Conservation (phyloP, 176 grass and related monocot species). For the Microstegium vimineum region DNA sequence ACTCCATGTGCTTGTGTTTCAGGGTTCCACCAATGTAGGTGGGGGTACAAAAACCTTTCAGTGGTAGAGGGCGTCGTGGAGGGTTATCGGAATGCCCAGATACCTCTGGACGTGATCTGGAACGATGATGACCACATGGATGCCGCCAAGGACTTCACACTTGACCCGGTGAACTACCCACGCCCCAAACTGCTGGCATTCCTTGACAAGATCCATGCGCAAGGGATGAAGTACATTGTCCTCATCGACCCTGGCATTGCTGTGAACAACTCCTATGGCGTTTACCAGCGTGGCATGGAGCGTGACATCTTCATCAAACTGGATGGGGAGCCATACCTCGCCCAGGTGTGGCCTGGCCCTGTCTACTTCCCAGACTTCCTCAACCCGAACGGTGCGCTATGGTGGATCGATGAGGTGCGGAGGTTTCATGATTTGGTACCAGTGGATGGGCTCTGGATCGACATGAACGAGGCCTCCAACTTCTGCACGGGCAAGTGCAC, state of each 20-base stretch:
- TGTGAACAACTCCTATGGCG: constrained; percentile 72
- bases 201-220: constrained; percentile 63
- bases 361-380: constrained; percentile 94
- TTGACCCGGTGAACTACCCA: constrained; percentile 71
- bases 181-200: constrained; percentile 70
- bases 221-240: constrained; percentile 91
- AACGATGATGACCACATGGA: constrained; percentile 98
- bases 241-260: constrained; percentile 90
- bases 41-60: constrained; percentile 92
- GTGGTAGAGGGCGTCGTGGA: constrained; percentile 85
- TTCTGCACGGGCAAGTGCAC: constrained; percentile 91
- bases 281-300: constrained; percentile 68
- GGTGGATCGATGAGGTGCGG: constrained; percentile 89
- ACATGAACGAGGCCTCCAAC: constrained; percentile 98
- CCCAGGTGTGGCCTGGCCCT: constrained; percentile 92
- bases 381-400: constrained; percentile 58
- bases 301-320: constrained; percentile 87
- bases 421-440: constrained; percentile 87
- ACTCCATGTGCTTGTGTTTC: not conserved
- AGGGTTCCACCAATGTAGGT: constrained; percentile 97
- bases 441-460: constrained; percentile 85
- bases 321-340: constrained; percentile 65
- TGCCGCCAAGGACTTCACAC: constrained; percentile 82
- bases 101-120: constrained; percentile 95
- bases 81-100: constrained; percentile 67